Percentiles rank a stretch among this genome's conserved stretches.
Evolutionary conservation across 352 stramenopile genomes (phyloP).

Genomic region (Bremia lactucae): DNA sequence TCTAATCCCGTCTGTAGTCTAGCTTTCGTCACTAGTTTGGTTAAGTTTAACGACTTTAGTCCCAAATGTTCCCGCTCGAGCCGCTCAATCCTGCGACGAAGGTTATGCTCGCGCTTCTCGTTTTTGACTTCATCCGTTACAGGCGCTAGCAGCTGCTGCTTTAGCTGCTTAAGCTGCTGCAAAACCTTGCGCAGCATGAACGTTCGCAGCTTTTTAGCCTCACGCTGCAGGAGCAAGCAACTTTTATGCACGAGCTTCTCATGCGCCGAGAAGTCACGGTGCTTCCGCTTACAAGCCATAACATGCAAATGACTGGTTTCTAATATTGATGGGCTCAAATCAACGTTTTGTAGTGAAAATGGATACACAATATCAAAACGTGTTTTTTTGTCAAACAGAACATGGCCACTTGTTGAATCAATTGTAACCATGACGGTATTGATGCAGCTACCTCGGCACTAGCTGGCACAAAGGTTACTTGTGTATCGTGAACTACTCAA

Average conservation of each 20-base stretch:
- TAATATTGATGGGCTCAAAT: background rate
- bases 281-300: conserved; percentile 39
- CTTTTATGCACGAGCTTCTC: conserved; percentile 72
- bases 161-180: conserved; percentile 62
- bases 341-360: background rate
- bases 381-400: conserved; percentile 5
- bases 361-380: conserved; percentile 4
- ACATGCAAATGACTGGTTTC: conserved; percentile 9
- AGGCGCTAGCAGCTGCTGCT: conserved; percentile 22
- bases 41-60: conserved; percentile 48
- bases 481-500: conserved; percentile 29
- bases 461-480: conserved; percentile 50
- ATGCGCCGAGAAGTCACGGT: conserved; percentile 37
- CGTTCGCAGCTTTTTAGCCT: conserved; percentile 61
- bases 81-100: conserved; percentile 25
- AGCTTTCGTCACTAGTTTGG: conserved; percentile 31
- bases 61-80: conserved; percentile 44
- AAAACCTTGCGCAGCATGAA: conserved; percentile 58
- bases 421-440: conserved; percentile 13
- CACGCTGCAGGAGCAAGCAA: conserved; percentile 50
- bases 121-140: conserved; percentile 28
- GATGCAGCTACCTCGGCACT: conserved; percentile 14
- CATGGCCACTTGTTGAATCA: background rate
- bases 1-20: conserved; percentile 37
- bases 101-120: conserved; percentile 33